Percentiles rank a stretch among this genome's conserved stretches.
phyloP scores from a whole-genome alignment of 179 eudicot species.

The Vitellaria paradoxa region DNA sequence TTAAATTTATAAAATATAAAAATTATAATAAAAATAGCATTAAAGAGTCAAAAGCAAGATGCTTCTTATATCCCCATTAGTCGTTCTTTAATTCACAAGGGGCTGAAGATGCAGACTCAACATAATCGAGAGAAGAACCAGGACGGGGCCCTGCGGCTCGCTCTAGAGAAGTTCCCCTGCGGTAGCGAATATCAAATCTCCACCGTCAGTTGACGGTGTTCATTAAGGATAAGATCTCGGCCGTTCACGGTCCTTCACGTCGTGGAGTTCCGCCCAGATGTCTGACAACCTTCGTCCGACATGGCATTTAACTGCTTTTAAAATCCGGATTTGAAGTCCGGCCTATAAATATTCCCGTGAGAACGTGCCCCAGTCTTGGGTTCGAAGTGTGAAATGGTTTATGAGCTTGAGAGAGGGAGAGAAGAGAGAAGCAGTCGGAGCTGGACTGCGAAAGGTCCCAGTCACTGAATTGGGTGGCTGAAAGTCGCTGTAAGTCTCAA shows the following conservation, averaged over 20 bases:
- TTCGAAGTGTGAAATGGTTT: neutral
- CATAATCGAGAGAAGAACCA: too few species aligned
- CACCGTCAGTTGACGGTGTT: neutral
- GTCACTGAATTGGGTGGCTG: slow-evolving; percentile 2
- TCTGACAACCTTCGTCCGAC: neutral
- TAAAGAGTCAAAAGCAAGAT: too few species aligned
- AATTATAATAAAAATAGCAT: too few species aligned
- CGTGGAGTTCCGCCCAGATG: neutral
- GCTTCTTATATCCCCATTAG: too few species aligned
- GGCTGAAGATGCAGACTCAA: too few species aligned
- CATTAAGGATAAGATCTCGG: neutral
- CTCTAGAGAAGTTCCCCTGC: too few species aligned
- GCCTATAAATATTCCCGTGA: neutral
- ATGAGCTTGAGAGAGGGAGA: too few species aligned
- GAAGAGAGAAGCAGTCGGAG: neutral
- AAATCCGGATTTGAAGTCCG: slow-evolving; percentile 26
- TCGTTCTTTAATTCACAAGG: too few species aligned
- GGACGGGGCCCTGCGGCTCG: too few species aligned
- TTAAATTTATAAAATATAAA: too few species aligned
- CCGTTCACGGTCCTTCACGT: neutral
- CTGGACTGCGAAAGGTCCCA: neutral
- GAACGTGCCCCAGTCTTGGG: neutral
- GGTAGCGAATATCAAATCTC: neutral
- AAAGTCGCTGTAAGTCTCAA: slow-evolving; percentile 32
- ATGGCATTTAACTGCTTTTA: slow-evolving; percentile 19